These are phyloP conservation scores for Spinacia oleracea DNA, from an alignment of 179 eudicot species.

Conservation along the genomic window DNA sequence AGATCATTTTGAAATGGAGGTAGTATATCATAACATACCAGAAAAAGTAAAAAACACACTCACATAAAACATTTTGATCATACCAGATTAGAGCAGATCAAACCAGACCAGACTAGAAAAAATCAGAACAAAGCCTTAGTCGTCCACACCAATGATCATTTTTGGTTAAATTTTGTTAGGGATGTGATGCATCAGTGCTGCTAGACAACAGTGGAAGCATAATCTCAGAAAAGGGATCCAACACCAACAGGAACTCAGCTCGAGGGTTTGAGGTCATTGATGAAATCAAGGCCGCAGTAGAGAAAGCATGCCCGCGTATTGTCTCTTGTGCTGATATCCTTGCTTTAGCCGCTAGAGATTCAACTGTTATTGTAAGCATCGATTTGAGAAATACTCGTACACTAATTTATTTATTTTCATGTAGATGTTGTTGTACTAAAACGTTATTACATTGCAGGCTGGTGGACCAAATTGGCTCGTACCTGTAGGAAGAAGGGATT, in stretches of 20 bases:
- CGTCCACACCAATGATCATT: not conserved
- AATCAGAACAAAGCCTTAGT: too few species aligned
- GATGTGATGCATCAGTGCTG: conserved; percentile 87
- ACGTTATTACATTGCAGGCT: conserved; percentile 34
- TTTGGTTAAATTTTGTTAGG: conserved; percentile 39
- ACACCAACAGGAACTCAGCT: conserved; percentile 66
- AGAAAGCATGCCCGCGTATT: conserved; percentile 73
- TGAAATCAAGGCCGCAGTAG: conserved; percentile 71
- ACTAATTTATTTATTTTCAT: not conserved
- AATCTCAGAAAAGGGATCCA: conserved; percentile 68
- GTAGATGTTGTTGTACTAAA: not conserved
- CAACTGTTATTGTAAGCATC: conserved; percentile 59
- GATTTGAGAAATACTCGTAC: not conserved
- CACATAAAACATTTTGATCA: too few species aligned
- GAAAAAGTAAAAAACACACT: too few species aligned
- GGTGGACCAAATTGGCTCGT: conserved; percentile 92
- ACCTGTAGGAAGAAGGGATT: conserved; percentile 80
- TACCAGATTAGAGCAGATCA: too few species aligned
- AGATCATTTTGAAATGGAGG: too few species aligned
- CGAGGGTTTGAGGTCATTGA: conserved; percentile 88
- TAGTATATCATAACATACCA: too few species aligned
- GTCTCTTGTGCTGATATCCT: conserved; percentile 95
- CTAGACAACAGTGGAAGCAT: conserved; percentile 65
- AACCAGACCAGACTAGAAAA: too few species aligned
- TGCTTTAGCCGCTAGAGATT: conserved; percentile 76